These are phyloP conservation scores for Citrus reticulata DNA, from an alignment of 345 rosid genomes.

Conservation along the genomic window DNA sequence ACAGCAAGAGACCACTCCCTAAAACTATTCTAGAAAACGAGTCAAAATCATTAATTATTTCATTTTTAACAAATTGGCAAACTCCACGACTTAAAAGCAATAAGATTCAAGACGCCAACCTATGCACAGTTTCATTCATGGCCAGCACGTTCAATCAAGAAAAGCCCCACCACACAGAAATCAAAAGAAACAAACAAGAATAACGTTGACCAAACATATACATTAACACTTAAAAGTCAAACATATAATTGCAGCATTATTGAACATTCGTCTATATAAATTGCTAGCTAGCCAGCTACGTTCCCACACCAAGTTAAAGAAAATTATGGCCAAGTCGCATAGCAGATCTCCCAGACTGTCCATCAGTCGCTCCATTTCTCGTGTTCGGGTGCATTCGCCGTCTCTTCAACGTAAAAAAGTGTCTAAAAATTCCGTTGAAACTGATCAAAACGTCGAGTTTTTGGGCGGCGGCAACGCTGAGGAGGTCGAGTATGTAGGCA, in stretches of 20 bases:
- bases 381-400: conserved; percentile 41
- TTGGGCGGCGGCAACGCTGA: conserved; percentile 16
- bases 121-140: conserved; percentile 19
- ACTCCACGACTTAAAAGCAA: not conserved
- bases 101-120: not conserved
- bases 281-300: not conserved
- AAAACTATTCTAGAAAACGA: not conserved
- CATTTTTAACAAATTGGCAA: not conserved
- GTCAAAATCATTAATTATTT: not conserved
- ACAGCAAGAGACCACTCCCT: too few relatives aligned
- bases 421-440: conserved; percentile 21
- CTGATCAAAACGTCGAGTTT: conserved; percentile 53
- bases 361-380: conserved; percentile 31
- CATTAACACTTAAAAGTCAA: not conserved
- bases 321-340: conserved; percentile 26
- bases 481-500: conserved; percentile 3
- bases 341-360: conserved; percentile 39
- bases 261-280: not conserved
- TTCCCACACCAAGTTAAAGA: conserved; percentile 1
- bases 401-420: conserved; percentile 35
- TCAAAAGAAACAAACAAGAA: conserved; percentile 16
- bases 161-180: conserved; percentile 26
- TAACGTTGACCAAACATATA: too few relatives aligned
- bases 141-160: conserved; percentile 25
- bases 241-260: not conserved